phyloP scores from a whole-genome alignment of 495 filamentous ascomycete genomes.

The Aspergillus incahuasiensis region DNA sequence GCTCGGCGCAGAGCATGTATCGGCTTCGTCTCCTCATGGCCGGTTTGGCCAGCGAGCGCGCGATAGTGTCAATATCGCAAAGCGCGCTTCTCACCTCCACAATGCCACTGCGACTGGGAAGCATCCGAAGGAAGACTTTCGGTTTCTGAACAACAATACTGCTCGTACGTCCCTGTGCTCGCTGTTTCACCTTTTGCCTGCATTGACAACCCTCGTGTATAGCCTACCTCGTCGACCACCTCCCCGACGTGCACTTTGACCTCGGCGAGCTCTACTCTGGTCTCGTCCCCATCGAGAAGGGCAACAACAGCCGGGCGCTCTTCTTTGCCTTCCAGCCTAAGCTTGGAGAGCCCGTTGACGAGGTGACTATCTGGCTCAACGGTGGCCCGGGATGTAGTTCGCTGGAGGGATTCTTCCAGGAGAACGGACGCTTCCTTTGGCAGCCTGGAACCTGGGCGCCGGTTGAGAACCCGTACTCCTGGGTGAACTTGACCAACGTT shows the following conservation, averaged over 20 bases:
- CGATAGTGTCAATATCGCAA: constrained; percentile 76
- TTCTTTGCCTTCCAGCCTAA: constrained; percentile 52
- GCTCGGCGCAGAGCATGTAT: constrained; percentile 24
- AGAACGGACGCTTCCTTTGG: constrained; percentile 63
- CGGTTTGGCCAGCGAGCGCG: constrained; percentile 58
- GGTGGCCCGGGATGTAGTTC: constrained; percentile 67
- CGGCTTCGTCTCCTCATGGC: constrained; percentile 27
- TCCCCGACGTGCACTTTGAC: constrained; percentile 70
- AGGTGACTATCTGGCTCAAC: constrained; percentile 71
- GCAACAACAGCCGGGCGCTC: constrained; percentile 42
- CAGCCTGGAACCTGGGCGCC: constrained; percentile 54
- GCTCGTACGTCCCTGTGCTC: constrained; percentile 27
- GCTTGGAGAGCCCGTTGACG: constrained; percentile 50
- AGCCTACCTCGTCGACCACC: constrained; percentile 60
- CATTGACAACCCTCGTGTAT: not conserved
- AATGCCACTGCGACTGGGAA: constrained; percentile 9
- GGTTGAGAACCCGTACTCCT: constrained; percentile 58
- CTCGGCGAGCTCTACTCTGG: constrained; percentile 75
- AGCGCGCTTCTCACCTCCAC: constrained; percentile 61
- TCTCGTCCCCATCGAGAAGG: constrained; percentile 61
- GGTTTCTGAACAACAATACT: constrained; percentile 35
- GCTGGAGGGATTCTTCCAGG: constrained; percentile 61
- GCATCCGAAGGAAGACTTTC: constrained; percentile 25
- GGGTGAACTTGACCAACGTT: constrained; percentile 63
- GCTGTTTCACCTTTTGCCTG: too few species aligned